Evolutionary conservation across 768 basidiomycete species (phyloP), one percentile per base, ranked within the genome.

Genomic region (Sporobolomyces pararoseus): DNA sequence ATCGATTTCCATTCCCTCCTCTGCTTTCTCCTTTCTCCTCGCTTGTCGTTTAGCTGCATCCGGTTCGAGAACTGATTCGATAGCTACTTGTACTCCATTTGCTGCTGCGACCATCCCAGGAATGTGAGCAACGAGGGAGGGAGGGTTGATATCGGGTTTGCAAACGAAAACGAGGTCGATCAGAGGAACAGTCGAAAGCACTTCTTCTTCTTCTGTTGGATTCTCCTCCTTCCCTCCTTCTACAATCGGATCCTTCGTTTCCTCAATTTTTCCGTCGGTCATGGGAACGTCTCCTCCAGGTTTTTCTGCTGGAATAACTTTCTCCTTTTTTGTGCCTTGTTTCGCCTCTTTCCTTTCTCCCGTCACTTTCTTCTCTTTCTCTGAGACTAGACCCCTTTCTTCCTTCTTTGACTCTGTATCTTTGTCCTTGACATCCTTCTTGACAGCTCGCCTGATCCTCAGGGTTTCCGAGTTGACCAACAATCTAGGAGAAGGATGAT

Each of bases 81-180:
- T 50, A 65, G 70, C 63, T 19, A 42, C 6, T n/a, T 57, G 50
- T 9, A 71, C 63, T 10, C 77, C 85, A 79, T 92, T 93, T 77
- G 83, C 89, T 0, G 88, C 84, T 0, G 91, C 90, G 7, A 90
- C 85, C 42, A 92, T 82, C 74, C 86, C 84, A 14, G 88, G 90
- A 27, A 93, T 78, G 78, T 93, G 90, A 54, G 85, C 85, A 60
- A 91, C 81, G 58, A 91, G 80, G 23, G 86, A 80, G 13, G 86
- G 83, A 16, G 90, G 89, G 77, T 91, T 85, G 66, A 91, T 79
- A 75, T 92, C 91, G 37, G 84, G 85, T 50, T 84, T 83, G 78
- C 90, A 93, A 42, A 86, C 87, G 68, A 91, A 84, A 32, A 93
- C 81, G 57, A 70, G 68, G 60, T 69, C 76, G 69, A 73, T 49